phyloP scores from a whole-genome alignment of 345 rosid species.

The Melaleuca quinquenervia region DNA sequence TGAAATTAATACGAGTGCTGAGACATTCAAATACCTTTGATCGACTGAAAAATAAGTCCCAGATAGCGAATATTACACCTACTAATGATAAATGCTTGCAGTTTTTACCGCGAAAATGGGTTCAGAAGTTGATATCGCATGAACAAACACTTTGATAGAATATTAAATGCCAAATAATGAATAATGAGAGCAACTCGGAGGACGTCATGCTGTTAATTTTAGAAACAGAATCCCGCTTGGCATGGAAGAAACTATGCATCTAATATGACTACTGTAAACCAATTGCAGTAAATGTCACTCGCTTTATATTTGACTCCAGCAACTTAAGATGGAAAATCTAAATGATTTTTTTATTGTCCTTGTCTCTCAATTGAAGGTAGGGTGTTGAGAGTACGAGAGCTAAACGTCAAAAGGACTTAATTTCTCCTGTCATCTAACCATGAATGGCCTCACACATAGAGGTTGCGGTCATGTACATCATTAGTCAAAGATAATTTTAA shows the following conservation, averaged over 20 bases:
- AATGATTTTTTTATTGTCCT: rapidly evolving
- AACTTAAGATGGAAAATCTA: not conserved
- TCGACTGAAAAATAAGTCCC: not conserved
- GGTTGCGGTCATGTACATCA: no score
- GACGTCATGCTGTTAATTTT: not conserved
- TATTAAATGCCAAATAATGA: not conserved
- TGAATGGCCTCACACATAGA: no score
- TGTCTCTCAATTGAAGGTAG: not conserved
- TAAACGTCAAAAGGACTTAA: no score
- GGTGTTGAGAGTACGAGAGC: no score
- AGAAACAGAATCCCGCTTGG: not conserved
- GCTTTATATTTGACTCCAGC: not conserved
- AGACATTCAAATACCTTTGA: not conserved
- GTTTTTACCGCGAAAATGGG: not conserved
- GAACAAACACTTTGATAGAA: not conserved
- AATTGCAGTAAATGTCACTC: not conserved
- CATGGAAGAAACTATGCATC: not conserved
- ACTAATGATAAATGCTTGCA: not conserved
- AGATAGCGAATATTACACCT: not conserved
- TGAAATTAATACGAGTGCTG: not conserved
- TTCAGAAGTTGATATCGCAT: not conserved
- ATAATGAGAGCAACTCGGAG: not conserved
- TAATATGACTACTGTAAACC: not conserved
- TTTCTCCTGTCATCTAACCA: no score
- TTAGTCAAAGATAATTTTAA: no score